Evolutionary conservation across 192 early-diverging fungal species (phyloP).

Genomic region (Coemansia sp.): DNA sequence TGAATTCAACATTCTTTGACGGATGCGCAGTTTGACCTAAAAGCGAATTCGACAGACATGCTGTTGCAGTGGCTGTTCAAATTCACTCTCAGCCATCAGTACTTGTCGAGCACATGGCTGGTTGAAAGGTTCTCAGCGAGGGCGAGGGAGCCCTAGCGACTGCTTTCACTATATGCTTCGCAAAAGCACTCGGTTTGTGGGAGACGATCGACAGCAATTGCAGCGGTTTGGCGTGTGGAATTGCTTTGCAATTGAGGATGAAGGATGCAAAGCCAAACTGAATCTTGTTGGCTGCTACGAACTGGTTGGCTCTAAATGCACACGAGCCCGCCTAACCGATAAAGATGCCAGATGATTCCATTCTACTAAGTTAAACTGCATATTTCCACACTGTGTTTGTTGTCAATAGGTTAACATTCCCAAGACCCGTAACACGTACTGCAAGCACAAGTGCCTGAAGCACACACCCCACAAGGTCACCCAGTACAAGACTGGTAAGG

Average conservation of each 20-base stretch:
- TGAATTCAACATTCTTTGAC: neutral
- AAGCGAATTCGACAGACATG: neutral
- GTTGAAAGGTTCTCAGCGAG: neutral
- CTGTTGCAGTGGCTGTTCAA: neutral
- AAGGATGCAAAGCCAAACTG: neutral
- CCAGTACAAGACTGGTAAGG: conserved; percentile 99
- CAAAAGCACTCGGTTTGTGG: neutral
- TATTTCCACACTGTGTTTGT: too few species aligned
- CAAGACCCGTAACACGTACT: conserved; percentile 99
- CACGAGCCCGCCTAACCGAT: too few species aligned
- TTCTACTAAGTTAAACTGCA: too few species aligned
- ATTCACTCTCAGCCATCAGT: neutral
- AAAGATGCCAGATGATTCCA: too few species aligned
- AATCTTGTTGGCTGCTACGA: neutral
- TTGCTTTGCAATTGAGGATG: neutral
- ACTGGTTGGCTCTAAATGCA: neutral
- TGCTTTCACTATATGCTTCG: neutral
- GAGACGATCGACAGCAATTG: neutral
- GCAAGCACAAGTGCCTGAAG: conserved; percentile 98
- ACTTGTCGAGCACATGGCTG: neutral
- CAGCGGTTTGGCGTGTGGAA: neutral
- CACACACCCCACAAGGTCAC: conserved; percentile 99
- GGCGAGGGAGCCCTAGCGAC: neutral
- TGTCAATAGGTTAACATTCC: conserved; percentile 89
- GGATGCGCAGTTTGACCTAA: neutral